Conservation (phyloP, 2,329 filamentous ascomycete species). For the Sordariomycetes sp. region DNA sequence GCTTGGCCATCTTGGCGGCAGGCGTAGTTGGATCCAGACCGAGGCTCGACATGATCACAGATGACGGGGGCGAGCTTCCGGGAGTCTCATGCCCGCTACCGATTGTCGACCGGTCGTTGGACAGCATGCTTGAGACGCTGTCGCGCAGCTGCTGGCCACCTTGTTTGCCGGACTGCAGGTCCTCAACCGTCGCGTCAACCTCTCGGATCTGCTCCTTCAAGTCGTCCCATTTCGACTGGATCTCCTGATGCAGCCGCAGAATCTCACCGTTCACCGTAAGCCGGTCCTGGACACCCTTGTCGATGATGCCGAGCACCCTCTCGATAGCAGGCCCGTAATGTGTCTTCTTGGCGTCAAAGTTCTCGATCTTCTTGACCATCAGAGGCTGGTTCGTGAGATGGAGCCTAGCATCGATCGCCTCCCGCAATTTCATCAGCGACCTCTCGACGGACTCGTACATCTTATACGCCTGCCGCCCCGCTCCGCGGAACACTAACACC, state of each 20-base stretch:
- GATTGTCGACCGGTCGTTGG: conserved; percentile 61
- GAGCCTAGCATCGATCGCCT: conserved; percentile 62
- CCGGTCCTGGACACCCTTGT: conserved; percentile 90
- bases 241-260: conserved; percentile 69
- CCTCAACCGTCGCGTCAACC: conserved; percentile 63
- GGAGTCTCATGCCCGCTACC: conserved; percentile 60
- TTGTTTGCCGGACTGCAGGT: conserved; percentile 47
- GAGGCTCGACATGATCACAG: conserved; percentile 44
- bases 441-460: conserved; percentile 94
- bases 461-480: conserved; percentile 81
- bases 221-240: conserved; percentile 68
- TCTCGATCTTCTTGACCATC: conserved; percentile 76
- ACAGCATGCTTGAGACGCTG: conserved; percentile 85
- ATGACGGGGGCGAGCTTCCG: conserved; percentile 51
- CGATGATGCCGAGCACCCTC: conserved; percentile 80
- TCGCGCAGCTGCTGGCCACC: conserved; percentile 66
- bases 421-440: conserved; percentile 69
- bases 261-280: conserved; percentile 95
- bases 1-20: conserved; percentile 24
- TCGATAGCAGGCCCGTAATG: conserved; percentile 93
- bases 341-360: conserved; percentile 85
- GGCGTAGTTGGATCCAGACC: conserved; percentile 35
- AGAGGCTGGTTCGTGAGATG: conserved; percentile 58
- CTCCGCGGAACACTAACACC: conserved; percentile 90
- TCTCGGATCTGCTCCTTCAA: conserved; percentile 66